These are phyloP conservation scores for Leccinum arenicola DNA, from an alignment of 768 basidiomycete species.

Conservation along the genomic window DNA sequence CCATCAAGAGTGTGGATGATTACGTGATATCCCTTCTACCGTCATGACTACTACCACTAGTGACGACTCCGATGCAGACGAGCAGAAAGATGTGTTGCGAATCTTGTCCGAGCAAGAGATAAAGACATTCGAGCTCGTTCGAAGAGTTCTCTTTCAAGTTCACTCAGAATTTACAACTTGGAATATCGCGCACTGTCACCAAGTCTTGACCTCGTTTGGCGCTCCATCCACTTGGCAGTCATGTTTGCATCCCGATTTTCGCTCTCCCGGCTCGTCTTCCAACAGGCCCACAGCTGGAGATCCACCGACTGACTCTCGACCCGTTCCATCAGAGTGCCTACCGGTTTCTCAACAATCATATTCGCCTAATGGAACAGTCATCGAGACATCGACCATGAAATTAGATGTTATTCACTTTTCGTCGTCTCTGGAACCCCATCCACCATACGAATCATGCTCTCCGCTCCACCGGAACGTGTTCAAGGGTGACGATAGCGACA, in stretches of 20 bases:
- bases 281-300: not conserved
- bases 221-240: conserved; percentile 16
- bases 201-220: conserved; percentile 14
- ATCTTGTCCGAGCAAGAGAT: conserved; percentile 3
- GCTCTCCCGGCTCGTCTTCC: conserved; percentile 1
- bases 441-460: conserved; percentile 56
- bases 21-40: conserved; percentile 7
- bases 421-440: conserved; percentile 25
- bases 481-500: conserved; percentile 55
- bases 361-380: conserved; percentile 12
- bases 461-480: conserved; percentile 46
- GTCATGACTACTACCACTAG: not conserved
- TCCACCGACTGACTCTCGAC: not conserved
- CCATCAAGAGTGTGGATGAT: conserved; percentile 11
- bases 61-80: conserved; percentile 8
- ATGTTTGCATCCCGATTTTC: conserved; percentile 11
- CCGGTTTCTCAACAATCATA: conserved; percentile 14
- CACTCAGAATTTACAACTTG: conserved; percentile 24
- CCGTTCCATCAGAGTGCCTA: not conserved
- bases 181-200: conserved; percentile 14
- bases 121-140: conserved; percentile 12
- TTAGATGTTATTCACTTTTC: conserved; percentile 15
- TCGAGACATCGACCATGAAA: conserved; percentile 8
- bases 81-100: conserved; percentile 10
- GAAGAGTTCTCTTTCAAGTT: conserved; percentile 18